Conservation (phyloP, 768 basidiomycete genomes). For the Suillus subluteus region DNA sequence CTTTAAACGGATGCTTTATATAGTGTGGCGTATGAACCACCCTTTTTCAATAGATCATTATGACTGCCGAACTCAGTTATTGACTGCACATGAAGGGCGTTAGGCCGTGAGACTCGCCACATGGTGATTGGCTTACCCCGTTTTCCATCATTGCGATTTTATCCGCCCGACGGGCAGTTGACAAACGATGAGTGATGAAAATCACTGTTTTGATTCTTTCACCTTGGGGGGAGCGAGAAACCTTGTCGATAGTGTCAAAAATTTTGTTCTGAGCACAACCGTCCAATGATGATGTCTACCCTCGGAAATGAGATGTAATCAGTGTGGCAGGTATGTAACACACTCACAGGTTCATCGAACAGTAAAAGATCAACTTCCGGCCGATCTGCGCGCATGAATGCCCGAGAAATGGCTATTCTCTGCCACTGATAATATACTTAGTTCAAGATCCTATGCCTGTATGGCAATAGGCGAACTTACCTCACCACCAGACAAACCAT, state of each 20-base stretch:
- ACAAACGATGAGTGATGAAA: conserved; percentile 83
- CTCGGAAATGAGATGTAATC: neutral
- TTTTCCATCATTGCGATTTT: conserved; percentile 87
- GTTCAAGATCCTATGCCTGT: conserved; percentile 11
- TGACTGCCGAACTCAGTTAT: conserved; percentile 80
- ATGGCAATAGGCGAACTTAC: conserved; percentile 42
- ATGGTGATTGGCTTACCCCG: conserved; percentile 45
- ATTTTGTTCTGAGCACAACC: conserved; percentile 80
- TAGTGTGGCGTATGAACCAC: conserved; percentile 69
- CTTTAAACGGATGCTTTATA: conserved; percentile 68
- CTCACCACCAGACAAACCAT: conserved; percentile 86
- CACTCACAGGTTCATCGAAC: conserved; percentile 81
- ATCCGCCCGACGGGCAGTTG: conserved; percentile 81
- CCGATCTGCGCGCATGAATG: conserved; percentile 81
- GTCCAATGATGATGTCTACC: conserved; percentile 78
- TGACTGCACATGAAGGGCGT: conserved; percentile 47
- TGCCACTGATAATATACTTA: conserved; percentile 65
- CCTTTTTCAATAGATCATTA: conserved; percentile 59
- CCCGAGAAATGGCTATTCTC: conserved; percentile 81
- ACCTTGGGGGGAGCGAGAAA: conserved; percentile 60
- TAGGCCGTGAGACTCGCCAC: conserved; percentile 19
- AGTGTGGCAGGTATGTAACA: conserved; percentile 13
- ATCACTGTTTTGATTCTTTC: conserved; percentile 71
- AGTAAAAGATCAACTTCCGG: conserved; percentile 78
- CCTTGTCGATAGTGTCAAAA: conserved; percentile 72